Evolutionary conservation across 2,329 filamentous ascomycete genomes (phyloP), one percentile per base, ranked within the genome.

Genomic region (Pezicula neosporulosa): DNA sequence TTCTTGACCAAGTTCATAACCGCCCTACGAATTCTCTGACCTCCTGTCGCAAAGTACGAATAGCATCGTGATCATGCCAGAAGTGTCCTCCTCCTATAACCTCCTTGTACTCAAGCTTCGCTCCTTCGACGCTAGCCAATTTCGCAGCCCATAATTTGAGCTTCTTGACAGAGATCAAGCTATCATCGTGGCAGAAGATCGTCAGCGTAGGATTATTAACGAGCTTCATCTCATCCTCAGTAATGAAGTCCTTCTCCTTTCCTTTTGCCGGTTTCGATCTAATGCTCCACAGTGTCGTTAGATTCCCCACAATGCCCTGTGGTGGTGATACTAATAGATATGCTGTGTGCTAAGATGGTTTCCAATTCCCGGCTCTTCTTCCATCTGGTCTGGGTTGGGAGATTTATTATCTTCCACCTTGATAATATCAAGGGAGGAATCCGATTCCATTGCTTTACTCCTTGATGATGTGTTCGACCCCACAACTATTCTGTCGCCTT

Each of bases 151-250:
- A 96, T 1, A 74, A 70, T 10, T 80, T 77, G 59, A 92, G 73
- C 66, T 82, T 88, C 52, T 76, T 78, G 3, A 73, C 74, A 1
- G 84, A 80, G 1, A 89, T 85, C 57, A 97, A 95, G 0, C 77
- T 70, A 66, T 97, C 92, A 4, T 79, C 74, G 47, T 86, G 82
- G 1, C 92, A 93, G 63, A 85, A 96, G 0, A 96, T 68, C 0
- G 82, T 84, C 33, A 96, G 66, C 0, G 86, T 86, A 1, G 77
- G 75, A 60, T 85, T 77, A 2, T 70, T 66, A 1, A 81, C 69
- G 45, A 89, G 71, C 61, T 87, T 83, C 47, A 71, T 68, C 50
- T 85, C 80, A 5, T 59, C 56, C 8, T 61, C 59, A 2, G 1
- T 21, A 60, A 67, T 24, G 57, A 64, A 16, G 56, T 62, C 44